phyloP scores from a whole-genome alignment of 1,139 yeast genomes.

The Lodderomyces margitis region DNA sequence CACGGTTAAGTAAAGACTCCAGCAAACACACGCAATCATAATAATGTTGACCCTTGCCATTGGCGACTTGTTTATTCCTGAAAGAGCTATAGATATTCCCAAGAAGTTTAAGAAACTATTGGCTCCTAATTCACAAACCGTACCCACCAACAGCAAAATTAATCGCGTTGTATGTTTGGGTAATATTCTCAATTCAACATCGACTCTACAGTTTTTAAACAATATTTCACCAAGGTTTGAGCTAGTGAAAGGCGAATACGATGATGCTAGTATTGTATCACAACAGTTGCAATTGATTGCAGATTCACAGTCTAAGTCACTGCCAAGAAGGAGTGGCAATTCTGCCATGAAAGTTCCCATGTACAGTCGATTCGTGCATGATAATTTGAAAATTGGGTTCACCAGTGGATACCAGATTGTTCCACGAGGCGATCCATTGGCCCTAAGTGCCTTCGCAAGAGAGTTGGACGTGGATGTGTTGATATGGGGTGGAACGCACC shows the following conservation, averaged over 20 bases:
- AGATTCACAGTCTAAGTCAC: slow-evolving; percentile 27
- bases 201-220: slow-evolving; percentile 62
- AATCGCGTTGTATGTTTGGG: slow-evolving; percentile 85
- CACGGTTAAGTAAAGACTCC: too few relatives aligned
- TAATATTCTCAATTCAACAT: slow-evolving; percentile 69
- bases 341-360: slow-evolving; percentile 46
- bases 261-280: slow-evolving; percentile 31
- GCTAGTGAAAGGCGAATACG: slow-evolving; percentile 78
- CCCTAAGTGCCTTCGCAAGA: slow-evolving; percentile 78
- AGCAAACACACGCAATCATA: too few relatives aligned
- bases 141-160: slow-evolving; percentile 63
- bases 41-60: slow-evolving; percentile 82
- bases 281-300: slow-evolving; percentile 29
- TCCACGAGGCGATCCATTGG: slow-evolving; percentile 85
- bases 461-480: slow-evolving; percentile 89
- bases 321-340: not conserved
- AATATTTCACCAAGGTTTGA: slow-evolving; percentile 70
- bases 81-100: slow-evolving; percentile 65
- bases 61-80: slow-evolving; percentile 90
- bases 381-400: slow-evolving; percentile 75
- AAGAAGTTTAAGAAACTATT: slow-evolving; percentile 67
- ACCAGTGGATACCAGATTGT: slow-evolving; percentile 82
- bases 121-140: slow-evolving; percentile 43
- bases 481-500: slow-evolving; percentile 96
- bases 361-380: slow-evolving; percentile 64